Evolutionary conservation across 2,329 filamentous ascomycete genomes (phyloP), one percentile per base, ranked within the genome.

Genomic region (Colletotrichum viniferum): DNA sequence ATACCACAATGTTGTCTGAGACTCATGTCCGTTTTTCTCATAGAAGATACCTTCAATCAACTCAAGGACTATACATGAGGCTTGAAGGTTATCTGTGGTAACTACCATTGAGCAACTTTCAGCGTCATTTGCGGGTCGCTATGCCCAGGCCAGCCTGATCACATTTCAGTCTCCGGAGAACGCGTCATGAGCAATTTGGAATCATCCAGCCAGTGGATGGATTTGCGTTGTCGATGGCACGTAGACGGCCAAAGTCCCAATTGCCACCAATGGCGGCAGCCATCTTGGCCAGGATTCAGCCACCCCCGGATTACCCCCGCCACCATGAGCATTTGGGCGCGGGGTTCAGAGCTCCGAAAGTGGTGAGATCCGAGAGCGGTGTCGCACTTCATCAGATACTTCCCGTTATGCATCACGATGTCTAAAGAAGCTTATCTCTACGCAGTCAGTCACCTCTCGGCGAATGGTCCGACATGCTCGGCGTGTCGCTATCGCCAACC

Each of bases 181-280:
- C 65, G 21, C 65, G 55, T 62, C 67, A 69, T 56, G 18, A 6
- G 34, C 28, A 69, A 52, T 62, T 16, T 13, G 61, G 3, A 1
- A 24, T 38, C 21, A 4, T 16, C 7, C n/a, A 21, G 30, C 5
- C 1, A 64, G 58, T 70, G 71, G 71, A 70, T 70, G 71, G 71
- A 63, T 58, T 43, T 34, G 34, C 12, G 34, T 21, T 70, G 56
- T 52, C 28, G 43, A 60, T 70, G 71, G 71, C 64, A 69, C 66
- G 48, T n/a, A 21, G 43, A 21, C 12, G 21, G 8, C 18, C 24
- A 30, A 28, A 28, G 28, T 32, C 1, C 58, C 10, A 70, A 70
- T 70, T 70, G 66, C 71, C 71, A 73, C 71, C 71, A 73, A 70
- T 73, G 43, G 43, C 34, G 30, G 18, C 6, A 14, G 30, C 10